Percentiles rank a stretch among this genome's conserved stretches.
Conservation (phyloP, 148 eudicot species). For the Silene conica region DNA sequence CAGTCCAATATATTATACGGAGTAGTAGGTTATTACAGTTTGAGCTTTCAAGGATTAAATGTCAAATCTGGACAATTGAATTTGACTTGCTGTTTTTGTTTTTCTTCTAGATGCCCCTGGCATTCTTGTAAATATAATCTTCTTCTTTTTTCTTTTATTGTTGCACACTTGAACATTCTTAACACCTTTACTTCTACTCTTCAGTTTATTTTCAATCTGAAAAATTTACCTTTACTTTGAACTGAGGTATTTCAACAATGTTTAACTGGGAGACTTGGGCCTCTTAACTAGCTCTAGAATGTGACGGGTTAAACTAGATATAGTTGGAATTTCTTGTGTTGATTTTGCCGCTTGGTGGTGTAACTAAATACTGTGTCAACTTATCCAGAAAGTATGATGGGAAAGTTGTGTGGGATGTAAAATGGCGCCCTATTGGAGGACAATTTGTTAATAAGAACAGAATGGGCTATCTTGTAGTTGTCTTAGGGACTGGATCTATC, state of each 20-base stretch:
- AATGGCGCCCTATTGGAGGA: constrained; percentile 48
- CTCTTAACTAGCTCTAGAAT: constrained; percentile 3
- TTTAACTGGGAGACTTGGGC: background rate
- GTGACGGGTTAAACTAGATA: background rate
- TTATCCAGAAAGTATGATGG: constrained; percentile 43
- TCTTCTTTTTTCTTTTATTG: too few species aligned
- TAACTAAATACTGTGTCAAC: constrained; percentile 13
- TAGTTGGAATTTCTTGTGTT: background rate
- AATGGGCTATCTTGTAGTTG: constrained; percentile 97
- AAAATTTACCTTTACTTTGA: background rate
- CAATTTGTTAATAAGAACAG: constrained; percentile 40
- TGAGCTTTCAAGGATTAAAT: too few species aligned
- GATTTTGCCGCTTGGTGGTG: background rate
- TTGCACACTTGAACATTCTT: too few species aligned
- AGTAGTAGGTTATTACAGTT: too few species aligned
- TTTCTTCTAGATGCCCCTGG: too few species aligned
- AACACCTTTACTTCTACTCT: too few species aligned
- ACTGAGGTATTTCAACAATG: background rate
- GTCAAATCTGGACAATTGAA: too few species aligned
- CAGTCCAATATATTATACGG: too few species aligned
- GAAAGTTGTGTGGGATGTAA: constrained; percentile 95
- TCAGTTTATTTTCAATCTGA: too few species aligned
- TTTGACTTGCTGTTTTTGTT: too few species aligned
- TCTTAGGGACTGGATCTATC: too few species aligned
- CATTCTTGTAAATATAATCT: too few species aligned